Evolutionary conservation across 305 asterid genomes (phyloP).

Genomic region (Withania somnifera): DNA sequence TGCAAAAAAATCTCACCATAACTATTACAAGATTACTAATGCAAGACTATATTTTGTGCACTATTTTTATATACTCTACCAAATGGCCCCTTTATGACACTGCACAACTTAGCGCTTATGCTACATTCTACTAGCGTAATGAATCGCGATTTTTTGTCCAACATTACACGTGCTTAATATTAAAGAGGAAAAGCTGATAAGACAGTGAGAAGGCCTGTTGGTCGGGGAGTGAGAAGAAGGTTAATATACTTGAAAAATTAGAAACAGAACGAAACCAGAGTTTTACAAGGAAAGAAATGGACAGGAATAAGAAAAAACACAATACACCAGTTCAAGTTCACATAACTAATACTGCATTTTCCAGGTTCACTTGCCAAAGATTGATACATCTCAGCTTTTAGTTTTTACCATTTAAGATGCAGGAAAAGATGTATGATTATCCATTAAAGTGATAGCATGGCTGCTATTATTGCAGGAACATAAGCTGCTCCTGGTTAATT

Average conservation of each 20-base stretch:
- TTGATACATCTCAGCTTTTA: not conserved
- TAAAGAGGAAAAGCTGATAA: not conserved
- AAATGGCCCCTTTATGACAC: no score
- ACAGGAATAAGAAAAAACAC: not conserved
- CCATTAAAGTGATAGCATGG: not conserved
- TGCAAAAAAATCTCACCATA: no score
- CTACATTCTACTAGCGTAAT: not conserved
- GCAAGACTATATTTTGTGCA: no score
- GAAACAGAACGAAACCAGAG: no score
- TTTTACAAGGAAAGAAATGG: not conserved
- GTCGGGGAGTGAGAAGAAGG: not conserved
- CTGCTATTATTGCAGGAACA: not conserved
- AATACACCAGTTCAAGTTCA: not conserved
- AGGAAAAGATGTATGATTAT: not conserved
- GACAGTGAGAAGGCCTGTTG: not conserved
- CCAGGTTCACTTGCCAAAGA: not conserved
- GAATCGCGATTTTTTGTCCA: not conserved
- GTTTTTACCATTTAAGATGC: not conserved
- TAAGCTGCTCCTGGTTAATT: not conserved
- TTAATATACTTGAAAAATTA: no score
- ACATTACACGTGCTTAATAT: not conserved
- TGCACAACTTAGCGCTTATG: not conserved
- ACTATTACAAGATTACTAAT: no score
- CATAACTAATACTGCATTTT: not conserved
- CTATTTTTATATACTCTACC: no score